Percentiles rank a stretch among this genome's conserved stretches.
phyloP scores from a whole-genome alignment of 306 rosid genomes.

The Castanea crenata region DNA sequence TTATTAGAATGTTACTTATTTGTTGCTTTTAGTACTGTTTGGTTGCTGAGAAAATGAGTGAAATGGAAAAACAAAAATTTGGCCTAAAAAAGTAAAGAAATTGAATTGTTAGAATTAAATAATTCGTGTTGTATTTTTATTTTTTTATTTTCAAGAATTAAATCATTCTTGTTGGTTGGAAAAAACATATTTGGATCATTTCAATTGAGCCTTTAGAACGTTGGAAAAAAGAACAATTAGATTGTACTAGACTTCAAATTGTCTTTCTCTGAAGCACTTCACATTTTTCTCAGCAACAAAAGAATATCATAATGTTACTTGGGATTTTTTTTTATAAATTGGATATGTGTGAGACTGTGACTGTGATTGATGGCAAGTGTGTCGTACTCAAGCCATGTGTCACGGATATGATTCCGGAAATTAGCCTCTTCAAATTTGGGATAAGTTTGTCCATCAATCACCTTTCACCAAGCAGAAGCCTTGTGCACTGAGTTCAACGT shows the following conservation, averaged over 20 bases:
- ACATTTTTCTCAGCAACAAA: not conserved
- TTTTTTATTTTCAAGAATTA: not conserved
- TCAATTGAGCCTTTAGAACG: not conserved
- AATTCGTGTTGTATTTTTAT: not conserved
- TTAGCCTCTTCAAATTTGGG: no score
- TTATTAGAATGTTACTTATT: not conserved
- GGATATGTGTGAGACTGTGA: not conserved
- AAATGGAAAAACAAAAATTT: not conserved
- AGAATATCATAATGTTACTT: not conserved
- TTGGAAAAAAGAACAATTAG: not conserved
- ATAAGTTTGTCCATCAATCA: no score
- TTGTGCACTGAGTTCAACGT: no score
- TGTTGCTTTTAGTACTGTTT: not conserved
- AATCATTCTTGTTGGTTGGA: not conserved
- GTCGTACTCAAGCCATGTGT: no score
- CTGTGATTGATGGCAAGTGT: no score
- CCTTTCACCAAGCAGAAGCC: no score
- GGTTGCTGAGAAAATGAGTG: constrained; percentile 14
- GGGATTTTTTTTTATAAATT: not conserved
- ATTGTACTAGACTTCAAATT: constrained; percentile 5
- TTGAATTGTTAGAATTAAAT: not conserved
- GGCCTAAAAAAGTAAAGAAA: not conserved
- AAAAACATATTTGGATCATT: not conserved
- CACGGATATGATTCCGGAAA: no score
- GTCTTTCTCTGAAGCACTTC: not conserved